Evolutionary conservation across 2,329 filamentous ascomycete species (phyloP).

Genomic region (Diaporthe amygdali): DNA sequence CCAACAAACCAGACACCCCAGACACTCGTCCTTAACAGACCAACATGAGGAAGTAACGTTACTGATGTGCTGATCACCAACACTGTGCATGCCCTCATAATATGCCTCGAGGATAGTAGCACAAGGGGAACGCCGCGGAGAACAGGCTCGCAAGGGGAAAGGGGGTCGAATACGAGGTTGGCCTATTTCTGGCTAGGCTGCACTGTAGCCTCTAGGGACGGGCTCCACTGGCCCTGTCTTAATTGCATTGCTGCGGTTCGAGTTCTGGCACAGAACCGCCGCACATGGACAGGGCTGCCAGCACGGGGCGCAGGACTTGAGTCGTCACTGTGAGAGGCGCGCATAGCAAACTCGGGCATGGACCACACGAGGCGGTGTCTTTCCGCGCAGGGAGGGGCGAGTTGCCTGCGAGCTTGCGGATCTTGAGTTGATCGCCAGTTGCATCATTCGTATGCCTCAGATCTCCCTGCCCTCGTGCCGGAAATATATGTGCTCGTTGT

Average conservation of each 20-base stretch:
- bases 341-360: not conserved
- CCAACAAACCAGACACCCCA: not conserved
- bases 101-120: not conserved
- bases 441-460: too few species aligned
- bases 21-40: not conserved
- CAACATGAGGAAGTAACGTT: not conserved
- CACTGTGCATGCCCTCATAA: not conserved
- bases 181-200: not conserved
- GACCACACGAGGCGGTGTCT: not conserved
- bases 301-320: not conserved
- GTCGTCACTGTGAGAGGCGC: not conserved
- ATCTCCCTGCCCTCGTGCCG: not conserved
- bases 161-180: not conserved
- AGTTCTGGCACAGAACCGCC: not conserved
- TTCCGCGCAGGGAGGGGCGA: not conserved
- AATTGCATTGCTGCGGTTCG: not conserved
- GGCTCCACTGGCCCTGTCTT: not conserved
- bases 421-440: not conserved
- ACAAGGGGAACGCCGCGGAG: not conserved
- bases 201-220: not conserved
- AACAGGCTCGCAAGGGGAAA: not conserved
- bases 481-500: not conserved
- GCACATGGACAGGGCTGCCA: not conserved
- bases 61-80: not conserved
- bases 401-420: not conserved